Conservation (phyloP, 1,284 basidiomycete genomes). For the Pseudozyma hubeiensis region DNA sequence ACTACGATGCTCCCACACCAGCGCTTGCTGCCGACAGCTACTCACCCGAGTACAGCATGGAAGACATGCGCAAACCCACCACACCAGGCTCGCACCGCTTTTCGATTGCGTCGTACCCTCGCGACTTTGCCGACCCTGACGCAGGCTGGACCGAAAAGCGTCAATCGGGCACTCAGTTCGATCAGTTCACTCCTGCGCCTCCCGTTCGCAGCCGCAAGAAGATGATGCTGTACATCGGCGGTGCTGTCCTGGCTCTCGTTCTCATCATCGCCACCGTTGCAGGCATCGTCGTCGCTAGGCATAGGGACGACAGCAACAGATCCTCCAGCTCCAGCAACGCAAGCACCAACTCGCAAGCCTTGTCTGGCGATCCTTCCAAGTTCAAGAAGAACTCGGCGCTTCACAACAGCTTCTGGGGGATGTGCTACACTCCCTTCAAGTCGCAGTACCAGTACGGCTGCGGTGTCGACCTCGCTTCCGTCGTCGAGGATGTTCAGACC, state of each 20-base stretch:
- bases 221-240: slow-evolving; percentile 27
- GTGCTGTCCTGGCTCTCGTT: slow-evolving; percentile 23
- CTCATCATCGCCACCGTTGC: slow-evolving; percentile 31
- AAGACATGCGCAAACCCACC: slow-evolving; percentile 35
- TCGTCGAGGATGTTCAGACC: slow-evolving; percentile 33
- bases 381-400: slow-evolving; percentile 32
- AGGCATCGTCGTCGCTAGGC: slow-evolving; percentile 37
- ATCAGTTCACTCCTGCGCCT: background rate
- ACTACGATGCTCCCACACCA: slow-evolving; percentile 31
- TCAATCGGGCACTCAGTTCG: slow-evolving; percentile 19
- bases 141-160: slow-evolving; percentile 43
- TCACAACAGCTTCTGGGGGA: slow-evolving; percentile 43
- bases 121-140: slow-evolving; percentile 33
- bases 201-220: slow-evolving; percentile 16
- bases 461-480: slow-evolving; percentile 32
- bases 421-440: slow-evolving; percentile 48
- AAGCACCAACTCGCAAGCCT: slow-evolving; percentile 14
- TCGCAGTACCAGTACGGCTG: slow-evolving; percentile 41
- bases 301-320: slow-evolving; percentile 8
- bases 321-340: slow-evolving; percentile 11
- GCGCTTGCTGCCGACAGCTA: slow-evolving; percentile 41
- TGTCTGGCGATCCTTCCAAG: slow-evolving; percentile 40
- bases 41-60: slow-evolving; percentile 40
- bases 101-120: slow-evolving; percentile 16
- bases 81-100: slow-evolving; percentile 19